Evolutionary conservation across 2,329 filamentous ascomycete genomes (phyloP).

Genomic region (Periconia digitata): DNA sequence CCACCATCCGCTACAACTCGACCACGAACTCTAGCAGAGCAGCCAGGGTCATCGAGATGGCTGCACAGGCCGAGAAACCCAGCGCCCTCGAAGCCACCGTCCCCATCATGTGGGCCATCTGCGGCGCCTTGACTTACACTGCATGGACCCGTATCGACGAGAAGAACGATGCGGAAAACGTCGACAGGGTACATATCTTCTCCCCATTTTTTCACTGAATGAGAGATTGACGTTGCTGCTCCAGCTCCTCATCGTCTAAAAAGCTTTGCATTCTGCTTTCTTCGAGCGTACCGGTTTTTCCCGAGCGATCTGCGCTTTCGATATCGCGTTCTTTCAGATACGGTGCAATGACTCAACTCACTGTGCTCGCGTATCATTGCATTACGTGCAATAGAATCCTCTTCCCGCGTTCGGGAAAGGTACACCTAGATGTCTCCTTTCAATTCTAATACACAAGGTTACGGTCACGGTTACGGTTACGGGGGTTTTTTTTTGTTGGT

Average conservation of each 20-base stretch:
- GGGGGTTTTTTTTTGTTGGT: neutral
- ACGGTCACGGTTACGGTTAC: neutral
- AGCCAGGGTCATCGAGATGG: conserved; percentile 32
- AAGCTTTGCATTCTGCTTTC: neutral
- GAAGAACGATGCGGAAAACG: conserved; percentile 22
- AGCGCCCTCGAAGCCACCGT: conserved; percentile 34
- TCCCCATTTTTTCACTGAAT: neutral
- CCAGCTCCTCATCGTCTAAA: conserved; percentile 9
- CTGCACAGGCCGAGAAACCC: conserved; percentile 32
- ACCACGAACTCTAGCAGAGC: conserved; percentile 22
- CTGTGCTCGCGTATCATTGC: neutral
- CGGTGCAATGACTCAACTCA: neutral
- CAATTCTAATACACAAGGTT: neutral
- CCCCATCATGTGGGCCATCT: conserved; percentile 34
- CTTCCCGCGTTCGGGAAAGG: neutral
- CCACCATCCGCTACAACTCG: conserved; percentile 34
- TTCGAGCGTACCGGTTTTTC: neutral
- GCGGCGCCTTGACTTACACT: conserved; percentile 26
- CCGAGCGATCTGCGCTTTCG: neutral
- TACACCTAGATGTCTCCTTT: neutral
- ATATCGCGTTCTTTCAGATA: neutral
- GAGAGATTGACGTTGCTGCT: neutral
- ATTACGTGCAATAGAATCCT: neutral
- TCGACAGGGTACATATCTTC: conserved; percentile 21
- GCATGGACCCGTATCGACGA: conserved; percentile 36